phyloP scores from a whole-genome alignment of 805 yeast genomes.

The Yamadazyma olivae region DNA sequence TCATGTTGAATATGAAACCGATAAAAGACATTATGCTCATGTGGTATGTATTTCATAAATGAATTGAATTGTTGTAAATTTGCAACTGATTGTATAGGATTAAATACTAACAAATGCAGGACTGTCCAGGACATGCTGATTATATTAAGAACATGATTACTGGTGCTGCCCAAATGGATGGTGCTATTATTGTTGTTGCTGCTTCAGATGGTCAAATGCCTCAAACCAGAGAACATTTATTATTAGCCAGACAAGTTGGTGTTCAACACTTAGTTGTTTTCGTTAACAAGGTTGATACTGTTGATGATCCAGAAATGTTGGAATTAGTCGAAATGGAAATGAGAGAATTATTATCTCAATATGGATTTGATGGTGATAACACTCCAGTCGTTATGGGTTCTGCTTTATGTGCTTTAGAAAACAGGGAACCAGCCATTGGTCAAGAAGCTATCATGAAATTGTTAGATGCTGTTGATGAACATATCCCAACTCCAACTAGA shows the following conservation, averaged over 20 bases:
- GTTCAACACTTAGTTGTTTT: constrained; percentile 96
- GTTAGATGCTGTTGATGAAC: constrained; percentile 88
- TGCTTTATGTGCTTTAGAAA: constrained; percentile 94
- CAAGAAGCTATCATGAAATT: constrained; percentile 76
- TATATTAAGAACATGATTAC: constrained; percentile 95
- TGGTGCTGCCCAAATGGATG: constrained; percentile 92
- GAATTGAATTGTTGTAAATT: constrained; percentile 17
- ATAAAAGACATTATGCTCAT: constrained; percentile 84
- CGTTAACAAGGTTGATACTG: constrained; percentile 96
- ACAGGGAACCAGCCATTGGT: constrained; percentile 87
- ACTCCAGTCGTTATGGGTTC: constrained; percentile 98
- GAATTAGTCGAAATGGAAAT: constrained; percentile 99
- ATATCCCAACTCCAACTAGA: constrained; percentile 95
- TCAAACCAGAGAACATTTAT: constrained; percentile 97
- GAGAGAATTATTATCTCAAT: constrained; percentile 89
- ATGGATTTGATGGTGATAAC: constrained; percentile 98
- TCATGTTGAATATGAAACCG: constrained; percentile 90
- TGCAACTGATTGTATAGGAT: constrained; percentile 2
- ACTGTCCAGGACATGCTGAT: constrained; percentile 89
- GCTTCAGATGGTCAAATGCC: constrained; percentile 99
- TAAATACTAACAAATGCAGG: constrained; percentile 48
- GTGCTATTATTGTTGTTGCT: constrained; percentile 90
- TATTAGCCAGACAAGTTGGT: constrained; percentile 99
- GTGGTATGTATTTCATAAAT: too few species aligned
- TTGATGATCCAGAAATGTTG: constrained; percentile 98